These are phyloP conservation scores for Podochytrium sp. DNA, from an alignment of 192 early-diverging fungal genomes.

Conservation along the genomic window DNA sequence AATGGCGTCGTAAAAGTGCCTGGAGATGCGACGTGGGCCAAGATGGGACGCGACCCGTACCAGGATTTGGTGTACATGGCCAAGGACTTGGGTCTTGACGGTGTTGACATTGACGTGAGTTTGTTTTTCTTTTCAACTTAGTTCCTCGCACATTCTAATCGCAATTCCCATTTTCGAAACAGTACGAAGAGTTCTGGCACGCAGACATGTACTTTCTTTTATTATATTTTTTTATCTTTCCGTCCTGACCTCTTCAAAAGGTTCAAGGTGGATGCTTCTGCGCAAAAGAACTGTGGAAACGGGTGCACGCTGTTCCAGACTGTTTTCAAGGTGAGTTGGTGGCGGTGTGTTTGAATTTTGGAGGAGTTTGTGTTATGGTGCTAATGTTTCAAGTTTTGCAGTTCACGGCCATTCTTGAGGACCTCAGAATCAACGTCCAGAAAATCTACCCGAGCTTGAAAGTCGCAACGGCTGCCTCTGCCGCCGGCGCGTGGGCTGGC, in stretches of 20 bases:
- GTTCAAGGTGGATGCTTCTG: constrained; percentile 14
- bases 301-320: constrained; percentile 17
- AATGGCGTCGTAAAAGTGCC: constrained; percentile 1
- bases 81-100: constrained; percentile 21
- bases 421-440: constrained; percentile 66
- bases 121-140: too few species aligned
- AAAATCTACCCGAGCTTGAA: constrained; percentile 46
- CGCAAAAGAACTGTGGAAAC: constrained; percentile 13
- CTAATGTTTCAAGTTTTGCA: too few species aligned
- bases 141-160: too few species aligned
- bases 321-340: too few species aligned
- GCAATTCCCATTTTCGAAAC: too few species aligned
- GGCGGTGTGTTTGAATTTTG: too few species aligned
- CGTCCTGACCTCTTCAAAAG: too few species aligned
- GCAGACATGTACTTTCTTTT: constrained; percentile 28
- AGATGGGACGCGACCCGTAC: constrained; percentile 19
- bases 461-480: constrained; percentile 19
- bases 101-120: constrained; percentile 26
- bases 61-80: constrained; percentile 18
- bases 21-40: not conserved
- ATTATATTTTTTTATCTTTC: too few species aligned
- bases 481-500: constrained; percentile 21
- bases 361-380: too few species aligned
- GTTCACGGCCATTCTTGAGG: constrained; percentile 63
- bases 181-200: constrained; percentile 24